Evolutionary conservation across 306 rosid species (phyloP).

Genomic region (Pyrus communis): DNA sequence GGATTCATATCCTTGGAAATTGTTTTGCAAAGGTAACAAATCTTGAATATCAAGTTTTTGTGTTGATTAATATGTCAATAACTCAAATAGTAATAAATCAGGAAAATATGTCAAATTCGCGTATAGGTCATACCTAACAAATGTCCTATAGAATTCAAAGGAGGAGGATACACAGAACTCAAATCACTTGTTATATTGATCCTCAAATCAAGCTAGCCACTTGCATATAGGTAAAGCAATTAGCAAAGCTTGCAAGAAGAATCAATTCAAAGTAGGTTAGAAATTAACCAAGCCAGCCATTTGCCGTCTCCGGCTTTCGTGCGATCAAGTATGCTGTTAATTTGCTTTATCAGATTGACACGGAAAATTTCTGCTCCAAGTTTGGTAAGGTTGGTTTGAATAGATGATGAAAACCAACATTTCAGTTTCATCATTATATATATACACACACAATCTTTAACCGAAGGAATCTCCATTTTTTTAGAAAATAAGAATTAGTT

Average conservation of each 20-base stretch:
- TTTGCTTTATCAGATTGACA: background rate
- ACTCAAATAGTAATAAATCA: too few relatives aligned
- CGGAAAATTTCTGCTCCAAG: background rate
- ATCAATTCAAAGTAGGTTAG: too few relatives aligned
- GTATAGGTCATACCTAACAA: background rate
- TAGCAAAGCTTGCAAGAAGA: too few relatives aligned
- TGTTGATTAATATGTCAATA: background rate
- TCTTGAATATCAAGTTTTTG: background rate
- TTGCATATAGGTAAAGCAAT: background rate
- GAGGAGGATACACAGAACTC: too few relatives aligned
- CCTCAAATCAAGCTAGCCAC: background rate
- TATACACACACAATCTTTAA: too few relatives aligned
- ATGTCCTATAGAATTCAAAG: background rate
- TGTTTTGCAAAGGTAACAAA: background rate
- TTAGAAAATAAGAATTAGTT: too few relatives aligned
- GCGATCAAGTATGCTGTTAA: background rate
- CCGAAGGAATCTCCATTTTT: too few relatives aligned
- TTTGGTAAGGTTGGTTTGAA: slow-evolving; percentile 21
- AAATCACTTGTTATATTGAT: background rate
- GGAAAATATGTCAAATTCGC: background rate
- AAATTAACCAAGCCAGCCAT: background rate
- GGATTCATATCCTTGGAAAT: background rate
- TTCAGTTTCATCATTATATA: background rate
- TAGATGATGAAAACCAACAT: background rate
- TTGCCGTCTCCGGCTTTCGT: background rate